A percentile compares a stretch with the other conserved stretches of the same genome.
Conservation (phyloP, 345 rosid genomes). For the Camelina hispida region DNA sequence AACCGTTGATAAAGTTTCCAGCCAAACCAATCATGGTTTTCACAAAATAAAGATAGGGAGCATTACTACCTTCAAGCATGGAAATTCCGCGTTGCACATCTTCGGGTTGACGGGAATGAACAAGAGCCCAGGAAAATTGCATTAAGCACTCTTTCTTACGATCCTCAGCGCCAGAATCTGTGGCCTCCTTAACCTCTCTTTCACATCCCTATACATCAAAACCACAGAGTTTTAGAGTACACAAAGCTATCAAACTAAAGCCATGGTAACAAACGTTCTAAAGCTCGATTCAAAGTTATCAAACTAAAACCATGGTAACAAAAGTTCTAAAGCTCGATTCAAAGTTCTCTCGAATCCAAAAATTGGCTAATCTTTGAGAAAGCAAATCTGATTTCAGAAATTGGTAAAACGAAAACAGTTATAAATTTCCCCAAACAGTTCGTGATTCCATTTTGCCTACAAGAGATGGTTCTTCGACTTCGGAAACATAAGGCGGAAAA, state of each 20-base stretch:
- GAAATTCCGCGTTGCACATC: constrained; percentile 85
- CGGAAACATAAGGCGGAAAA: constrained; percentile 20
- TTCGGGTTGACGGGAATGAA: constrained; percentile 73
- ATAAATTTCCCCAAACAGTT: not conserved
- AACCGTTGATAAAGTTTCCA: not conserved
- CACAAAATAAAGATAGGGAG: not conserved
- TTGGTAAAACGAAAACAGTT: not conserved
- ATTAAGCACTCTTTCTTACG: constrained; percentile 66
- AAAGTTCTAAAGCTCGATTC: not conserved
- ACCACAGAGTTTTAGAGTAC: not conserved
- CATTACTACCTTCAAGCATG: constrained; percentile 70
- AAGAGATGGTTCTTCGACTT: not conserved
- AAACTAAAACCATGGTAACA: not conserved
- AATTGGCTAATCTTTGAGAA: not conserved
- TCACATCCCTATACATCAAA: constrained; percentile 70
- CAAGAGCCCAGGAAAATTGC: constrained; percentile 90
- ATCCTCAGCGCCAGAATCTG: constrained; percentile 56
- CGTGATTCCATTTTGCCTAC: not conserved
- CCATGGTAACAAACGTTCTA: too few species aligned
- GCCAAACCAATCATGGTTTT: not conserved
- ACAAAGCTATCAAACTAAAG: too few species aligned
- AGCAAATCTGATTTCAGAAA: constrained; percentile 18
- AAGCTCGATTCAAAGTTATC: not conserved
- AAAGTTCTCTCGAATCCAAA: not conserved
- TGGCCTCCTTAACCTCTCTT: constrained; percentile 72